phyloP scores from a whole-genome alignment of 257 asterid genomes.

The Lantana camara region DNA sequence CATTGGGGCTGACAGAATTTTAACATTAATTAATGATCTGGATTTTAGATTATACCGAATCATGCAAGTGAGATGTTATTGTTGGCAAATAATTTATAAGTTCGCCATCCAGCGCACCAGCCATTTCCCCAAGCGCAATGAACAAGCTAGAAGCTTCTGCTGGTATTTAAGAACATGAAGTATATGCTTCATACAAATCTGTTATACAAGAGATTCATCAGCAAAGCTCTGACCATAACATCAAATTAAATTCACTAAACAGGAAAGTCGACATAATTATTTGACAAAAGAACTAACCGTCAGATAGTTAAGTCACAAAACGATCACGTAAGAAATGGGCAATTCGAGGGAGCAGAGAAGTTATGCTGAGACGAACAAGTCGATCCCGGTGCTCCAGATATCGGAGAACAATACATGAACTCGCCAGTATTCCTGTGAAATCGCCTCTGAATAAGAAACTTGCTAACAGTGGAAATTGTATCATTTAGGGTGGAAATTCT shows the following conservation, averaged over 20 bases:
- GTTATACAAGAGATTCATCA: constrained; percentile 36
- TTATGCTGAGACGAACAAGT: constrained; percentile 99
- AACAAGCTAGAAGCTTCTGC: constrained; percentile 98
- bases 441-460: constrained; percentile 23
- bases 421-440: constrained; percentile 94
- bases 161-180: constrained; percentile 94
- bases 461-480: not conserved
- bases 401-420: constrained; percentile 95
- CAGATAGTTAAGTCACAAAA: constrained; percentile 91
- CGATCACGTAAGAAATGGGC: constrained; percentile 99
- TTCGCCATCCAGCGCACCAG: constrained; percentile 99
- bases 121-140: constrained; percentile 99
- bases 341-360: constrained; percentile 96
- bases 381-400: constrained; percentile 96
- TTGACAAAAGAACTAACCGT: constrained; percentile 51
- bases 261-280: constrained; percentile 11
- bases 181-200: constrained; percentile 99
- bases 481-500: constrained; percentile 10
- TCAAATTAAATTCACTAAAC: constrained; percentile 21
- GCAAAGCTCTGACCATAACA: constrained; percentile 23
- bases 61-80: constrained; percentile 94
- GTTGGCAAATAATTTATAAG: constrained; percentile 97
- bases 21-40: constrained; percentile 25
- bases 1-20: constrained; percentile 20
- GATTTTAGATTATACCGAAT: constrained; percentile 84